A percentile compares a stretch with the other conserved stretches of the same genome.
Conservation (phyloP, 2,329 filamentous ascomycete species). For the Myrmaecium sp. region DNA sequence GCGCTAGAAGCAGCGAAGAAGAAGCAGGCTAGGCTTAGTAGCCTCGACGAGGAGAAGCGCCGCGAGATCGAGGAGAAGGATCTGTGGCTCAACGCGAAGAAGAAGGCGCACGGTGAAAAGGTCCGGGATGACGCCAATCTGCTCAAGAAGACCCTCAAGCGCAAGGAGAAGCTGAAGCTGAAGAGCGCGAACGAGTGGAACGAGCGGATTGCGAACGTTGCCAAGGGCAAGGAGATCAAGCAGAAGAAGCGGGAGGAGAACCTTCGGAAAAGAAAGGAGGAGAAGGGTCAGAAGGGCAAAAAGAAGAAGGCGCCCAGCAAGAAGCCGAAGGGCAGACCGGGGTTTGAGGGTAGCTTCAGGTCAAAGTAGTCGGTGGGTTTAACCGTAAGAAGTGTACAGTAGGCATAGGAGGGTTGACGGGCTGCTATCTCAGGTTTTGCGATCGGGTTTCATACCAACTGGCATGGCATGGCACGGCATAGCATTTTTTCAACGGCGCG, state of each 20-base stretch:
- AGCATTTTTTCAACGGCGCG: no score
- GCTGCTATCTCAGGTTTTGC: no score
- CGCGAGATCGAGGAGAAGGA: constrained; percentile 87
- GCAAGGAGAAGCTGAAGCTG: constrained; percentile 76
- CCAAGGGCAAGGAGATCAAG: constrained; percentile 29
- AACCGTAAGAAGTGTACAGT: no score
- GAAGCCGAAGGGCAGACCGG: constrained; percentile 38
- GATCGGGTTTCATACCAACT: no score
- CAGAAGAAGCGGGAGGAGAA: constrained; percentile 34
- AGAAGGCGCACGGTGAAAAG: constrained; percentile 75
- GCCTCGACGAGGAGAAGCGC: constrained; percentile 62
- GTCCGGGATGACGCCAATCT: constrained; percentile 72
- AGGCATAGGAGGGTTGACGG: no score
- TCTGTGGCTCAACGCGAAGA: constrained; percentile 78
- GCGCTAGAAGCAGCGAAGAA: constrained; percentile 75
- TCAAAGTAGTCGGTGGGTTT: constrained; percentile 22
- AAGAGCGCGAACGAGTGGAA: constrained; percentile 80
- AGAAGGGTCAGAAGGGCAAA: constrained; percentile 55
- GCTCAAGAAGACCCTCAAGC: constrained; percentile 80
- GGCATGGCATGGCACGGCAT: no score
- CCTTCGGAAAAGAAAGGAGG: constrained; percentile 56
- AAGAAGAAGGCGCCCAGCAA: constrained; percentile 33
- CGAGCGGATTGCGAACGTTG: constrained; percentile 27
- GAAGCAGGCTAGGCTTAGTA: constrained; percentile 63
- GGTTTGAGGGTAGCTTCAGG: constrained; percentile 53